Conservation (phyloP, 2,329 filamentous ascomycete genomes). For the Verticillium isaacii region DNA sequence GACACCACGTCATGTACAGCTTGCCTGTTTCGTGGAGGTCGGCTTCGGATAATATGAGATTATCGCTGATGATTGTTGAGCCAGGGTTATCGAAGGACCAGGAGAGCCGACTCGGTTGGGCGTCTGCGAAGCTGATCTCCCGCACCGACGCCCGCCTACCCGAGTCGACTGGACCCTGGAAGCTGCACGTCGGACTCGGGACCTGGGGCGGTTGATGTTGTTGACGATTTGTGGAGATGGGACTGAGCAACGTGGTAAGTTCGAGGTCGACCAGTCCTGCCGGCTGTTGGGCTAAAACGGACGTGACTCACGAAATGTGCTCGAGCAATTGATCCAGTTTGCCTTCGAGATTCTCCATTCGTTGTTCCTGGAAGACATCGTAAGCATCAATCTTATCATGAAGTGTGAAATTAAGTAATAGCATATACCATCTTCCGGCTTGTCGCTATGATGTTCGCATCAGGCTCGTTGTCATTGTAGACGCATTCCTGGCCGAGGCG, state of each 20-base stretch:
- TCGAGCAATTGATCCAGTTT: not conserved
- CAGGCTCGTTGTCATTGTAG: not conserved
- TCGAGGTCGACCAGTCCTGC: not conserved
- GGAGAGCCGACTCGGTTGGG: no score
- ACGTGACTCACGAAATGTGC: not conserved
- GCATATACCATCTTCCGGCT: not conserved
- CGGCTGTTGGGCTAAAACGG: no score
- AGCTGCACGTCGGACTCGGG: no score
- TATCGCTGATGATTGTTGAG: not conserved
- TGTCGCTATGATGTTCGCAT: not conserved
- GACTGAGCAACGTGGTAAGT: not conserved
- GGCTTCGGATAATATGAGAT: no score
- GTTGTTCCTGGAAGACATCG: not conserved
- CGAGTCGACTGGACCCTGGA: no score
- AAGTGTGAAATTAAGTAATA: no score
- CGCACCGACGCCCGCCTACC: no score
- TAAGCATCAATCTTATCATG: no score
- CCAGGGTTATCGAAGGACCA: no score
- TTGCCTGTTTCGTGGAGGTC: constrained; percentile 8
- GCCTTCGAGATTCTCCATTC: not conserved
- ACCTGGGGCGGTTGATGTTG: not conserved
- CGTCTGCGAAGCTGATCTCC: no score
- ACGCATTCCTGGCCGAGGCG: not conserved
- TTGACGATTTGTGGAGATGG: not conserved
- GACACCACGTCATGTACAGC: constrained; percentile 40